Conservation (phyloP, 2,329 filamentous ascomycete species). For the Fusarium tjaetaba region DNA sequence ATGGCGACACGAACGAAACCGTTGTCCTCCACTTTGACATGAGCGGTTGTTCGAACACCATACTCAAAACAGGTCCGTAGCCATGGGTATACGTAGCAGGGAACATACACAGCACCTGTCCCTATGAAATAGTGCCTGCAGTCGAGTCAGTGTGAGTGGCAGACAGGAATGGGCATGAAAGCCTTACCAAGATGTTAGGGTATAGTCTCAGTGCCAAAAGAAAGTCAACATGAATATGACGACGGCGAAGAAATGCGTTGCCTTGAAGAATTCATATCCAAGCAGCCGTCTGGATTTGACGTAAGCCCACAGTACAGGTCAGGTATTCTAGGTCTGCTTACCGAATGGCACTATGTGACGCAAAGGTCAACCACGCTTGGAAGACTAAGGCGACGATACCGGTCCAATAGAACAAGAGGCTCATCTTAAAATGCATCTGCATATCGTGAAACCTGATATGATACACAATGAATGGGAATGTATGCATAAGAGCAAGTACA, state of each 20-base stretch:
- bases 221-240: not conserved
- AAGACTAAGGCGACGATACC: not conserved
- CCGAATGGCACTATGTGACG: not conserved
- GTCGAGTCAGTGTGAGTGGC: accelerated
- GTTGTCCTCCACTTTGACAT: not conserved
- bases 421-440: not conserved
- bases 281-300: not conserved
- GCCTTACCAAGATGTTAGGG: not conserved
- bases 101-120: not conserved
- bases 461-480: not conserved
- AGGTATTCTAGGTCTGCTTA: not conserved
- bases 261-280: not conserved
- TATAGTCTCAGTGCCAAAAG: not conserved
- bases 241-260: not conserved
- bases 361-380: not conserved
- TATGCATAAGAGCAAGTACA: not conserved
- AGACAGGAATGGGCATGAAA: no score
- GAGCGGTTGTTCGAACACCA: not conserved
- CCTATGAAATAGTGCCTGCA: not conserved
- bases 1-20: not conserved
- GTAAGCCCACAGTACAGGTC: no score
- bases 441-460: not conserved
- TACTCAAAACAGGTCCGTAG: not conserved
- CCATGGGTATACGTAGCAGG: not conserved
- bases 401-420: not conserved